Percentiles rank a stretch among this genome's conserved stretches.
Conservation (phyloP, 768 basidiomycete species). For the Suillus plorans region DNA sequence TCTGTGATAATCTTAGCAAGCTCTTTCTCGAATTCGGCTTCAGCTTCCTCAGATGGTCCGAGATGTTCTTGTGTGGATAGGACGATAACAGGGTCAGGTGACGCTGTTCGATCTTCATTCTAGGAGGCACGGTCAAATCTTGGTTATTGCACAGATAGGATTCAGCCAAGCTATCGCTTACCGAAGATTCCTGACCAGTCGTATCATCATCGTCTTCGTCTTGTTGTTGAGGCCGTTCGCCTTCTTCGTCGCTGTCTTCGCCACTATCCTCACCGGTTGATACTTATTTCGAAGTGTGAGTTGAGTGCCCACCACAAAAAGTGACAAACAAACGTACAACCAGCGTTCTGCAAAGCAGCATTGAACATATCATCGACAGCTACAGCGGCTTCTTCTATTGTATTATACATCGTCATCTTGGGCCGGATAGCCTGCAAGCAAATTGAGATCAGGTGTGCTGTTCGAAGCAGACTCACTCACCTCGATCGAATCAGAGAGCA, state of each 20-base stretch:
- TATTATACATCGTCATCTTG: constrained; percentile 67
- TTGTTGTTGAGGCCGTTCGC: constrained; percentile 40
- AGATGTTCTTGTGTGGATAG: constrained; percentile 70
- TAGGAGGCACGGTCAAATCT: constrained; percentile 5
- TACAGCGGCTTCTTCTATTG: constrained; percentile 78
- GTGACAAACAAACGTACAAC: constrained; percentile 38
- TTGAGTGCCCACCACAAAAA: background rate
- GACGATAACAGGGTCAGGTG: constrained; percentile 80
- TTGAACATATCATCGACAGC: constrained; percentile 92
- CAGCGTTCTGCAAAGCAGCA: constrained; percentile 57
- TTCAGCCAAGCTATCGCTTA: constrained; percentile 31
- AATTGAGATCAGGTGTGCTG: constrained; percentile 7
- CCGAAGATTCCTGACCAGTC: constrained; percentile 49
- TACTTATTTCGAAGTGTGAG: constrained; percentile 27
- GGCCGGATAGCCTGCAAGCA: constrained; percentile 76
- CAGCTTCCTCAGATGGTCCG: constrained; percentile 85
- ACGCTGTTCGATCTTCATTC: constrained; percentile 70
- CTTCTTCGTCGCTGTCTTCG: constrained; percentile 55
- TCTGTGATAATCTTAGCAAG: constrained; percentile 94
- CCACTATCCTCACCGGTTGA: constrained; percentile 38
- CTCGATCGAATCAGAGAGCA: constrained; percentile 93
- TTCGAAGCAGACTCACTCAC: constrained; percentile 37
- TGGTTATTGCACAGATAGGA: background rate
- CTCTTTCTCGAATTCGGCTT: constrained; percentile 93
- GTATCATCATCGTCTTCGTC: constrained; percentile 69